Evolutionary conservation across 306 rosid genomes (phyloP).

Genomic region (Prunus fruticosa): DNA sequence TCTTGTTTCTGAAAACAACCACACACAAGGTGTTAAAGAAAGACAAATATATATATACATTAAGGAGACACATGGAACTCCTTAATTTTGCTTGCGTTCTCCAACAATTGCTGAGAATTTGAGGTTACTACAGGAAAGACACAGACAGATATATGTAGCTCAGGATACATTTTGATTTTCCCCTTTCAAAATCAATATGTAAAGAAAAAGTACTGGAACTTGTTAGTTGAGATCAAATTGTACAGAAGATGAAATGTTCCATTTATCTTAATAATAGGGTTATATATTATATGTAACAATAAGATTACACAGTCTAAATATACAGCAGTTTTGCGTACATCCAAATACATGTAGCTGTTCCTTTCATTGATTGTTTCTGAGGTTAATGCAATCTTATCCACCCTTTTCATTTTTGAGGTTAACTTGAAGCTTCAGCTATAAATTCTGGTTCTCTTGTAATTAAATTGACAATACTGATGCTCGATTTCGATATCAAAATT

Average conservation of each 20-base stretch:
- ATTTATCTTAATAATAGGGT: slow-evolving; percentile 6
- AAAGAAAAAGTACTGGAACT: neutral
- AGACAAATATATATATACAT: neutral
- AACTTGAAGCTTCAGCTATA: neutral
- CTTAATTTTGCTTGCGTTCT: neutral
- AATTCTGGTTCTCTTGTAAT: neutral
- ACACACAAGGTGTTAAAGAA: neutral
- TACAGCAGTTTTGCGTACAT: slow-evolving; percentile 11
- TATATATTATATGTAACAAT: neutral
- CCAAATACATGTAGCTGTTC: neutral
- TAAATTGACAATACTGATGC: neutral
- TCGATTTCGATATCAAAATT: neutral
- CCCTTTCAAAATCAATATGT: neutral
- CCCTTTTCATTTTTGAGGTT: too few relatives aligned
- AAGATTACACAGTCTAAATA: neutral
- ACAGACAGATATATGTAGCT: neutral
- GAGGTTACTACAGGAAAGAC: neutral
- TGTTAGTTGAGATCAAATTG: slow-evolving; percentile 25
- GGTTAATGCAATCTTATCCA: too few relatives aligned
- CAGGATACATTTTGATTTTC: neutral
- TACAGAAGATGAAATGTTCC: slow-evolving; percentile 28
- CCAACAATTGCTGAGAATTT: slow-evolving; percentile 5
- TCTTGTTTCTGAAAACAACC: slow-evolving; percentile 23
- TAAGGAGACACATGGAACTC: neutral
- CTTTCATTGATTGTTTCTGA: neutral